A percentile compares a stretch with the other conserved stretches of the same genome.
phyloP scores from a whole-genome alignment of 208 protist species.

The Wallacemonas rigidus region DNA sequence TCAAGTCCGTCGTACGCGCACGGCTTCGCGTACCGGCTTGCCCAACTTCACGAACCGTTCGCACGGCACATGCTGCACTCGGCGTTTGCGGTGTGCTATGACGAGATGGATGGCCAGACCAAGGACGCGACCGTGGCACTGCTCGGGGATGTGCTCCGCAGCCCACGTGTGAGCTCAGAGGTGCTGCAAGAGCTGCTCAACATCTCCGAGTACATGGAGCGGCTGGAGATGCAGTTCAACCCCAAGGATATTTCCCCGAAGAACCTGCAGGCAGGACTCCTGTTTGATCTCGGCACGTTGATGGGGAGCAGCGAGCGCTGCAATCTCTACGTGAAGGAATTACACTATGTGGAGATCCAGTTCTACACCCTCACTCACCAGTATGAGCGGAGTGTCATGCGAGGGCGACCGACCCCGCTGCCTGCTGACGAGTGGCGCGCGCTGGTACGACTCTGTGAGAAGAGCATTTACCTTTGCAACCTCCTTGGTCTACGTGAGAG shows the following conservation, averaged over 20 bases:
- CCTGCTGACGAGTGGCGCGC: conserved; percentile 59
- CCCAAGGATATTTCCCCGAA: conserved; percentile 33
- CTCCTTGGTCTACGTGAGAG: conserved; percentile 98
- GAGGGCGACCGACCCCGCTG: conserved; percentile 58
- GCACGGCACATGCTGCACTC: conserved; percentile 88
- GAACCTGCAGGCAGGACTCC: conserved; percentile 48
- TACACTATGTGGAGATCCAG: conserved; percentile 95
- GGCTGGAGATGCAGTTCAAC: conserved; percentile 83
- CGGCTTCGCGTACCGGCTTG: conserved; percentile 70
- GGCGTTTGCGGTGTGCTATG: conserved; percentile 87
- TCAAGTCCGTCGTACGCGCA: conserved; percentile 80
- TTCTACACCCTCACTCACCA: conserved; percentile 81
- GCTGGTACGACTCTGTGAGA: conserved; percentile 83
- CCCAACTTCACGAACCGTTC: conserved; percentile 86
- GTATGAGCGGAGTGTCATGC: conserved; percentile 74
- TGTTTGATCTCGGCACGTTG: conserved; percentile 87
- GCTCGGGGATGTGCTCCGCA: conserved; percentile 74
- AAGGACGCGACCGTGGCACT: conserved; percentile 52
- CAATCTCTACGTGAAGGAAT: conserved; percentile 93
- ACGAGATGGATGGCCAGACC: conserved; percentile 65
- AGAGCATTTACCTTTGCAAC: conserved; percentile 98
- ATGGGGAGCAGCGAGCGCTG: conserved; percentile 94
- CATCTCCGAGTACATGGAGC: conserved; percentile 98
- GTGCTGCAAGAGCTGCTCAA: conserved; percentile 96
- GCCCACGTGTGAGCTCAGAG: conserved; percentile 76